phyloP scores from a whole-genome alignment of 352 stramenopile species.

The Phytophthora pinifolia region DNA sequence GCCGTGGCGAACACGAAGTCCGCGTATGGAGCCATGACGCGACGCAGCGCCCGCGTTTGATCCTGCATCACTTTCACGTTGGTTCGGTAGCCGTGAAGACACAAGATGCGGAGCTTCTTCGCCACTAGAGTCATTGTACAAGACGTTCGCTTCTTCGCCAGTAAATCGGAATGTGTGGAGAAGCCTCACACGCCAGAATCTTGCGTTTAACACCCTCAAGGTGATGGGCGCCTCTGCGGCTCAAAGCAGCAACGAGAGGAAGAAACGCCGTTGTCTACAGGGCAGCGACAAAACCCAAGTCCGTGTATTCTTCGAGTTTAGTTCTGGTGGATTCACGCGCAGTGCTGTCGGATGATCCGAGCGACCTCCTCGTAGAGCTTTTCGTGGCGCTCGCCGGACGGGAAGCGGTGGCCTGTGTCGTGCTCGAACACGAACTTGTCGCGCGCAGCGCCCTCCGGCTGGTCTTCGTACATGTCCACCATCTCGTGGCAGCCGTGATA shows the following conservation, averaged over 20 bases:
- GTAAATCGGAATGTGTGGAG: conserved; percentile 4
- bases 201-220: neutral
- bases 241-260: too few relatives aligned
- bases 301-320: neutral
- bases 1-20: conserved; percentile 57
- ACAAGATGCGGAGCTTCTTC: conserved; percentile 45
- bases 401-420: conserved; percentile 44
- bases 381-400: conserved; percentile 32
- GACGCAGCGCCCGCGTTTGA: conserved; percentile 40
- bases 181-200: neutral
- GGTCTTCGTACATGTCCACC: conserved; percentile 39
- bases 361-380: conserved; percentile 35
- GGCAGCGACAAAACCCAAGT: neutral
- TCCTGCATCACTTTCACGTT: conserved; percentile 54
- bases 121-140: neutral
- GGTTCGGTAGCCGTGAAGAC: conserved; percentile 55
- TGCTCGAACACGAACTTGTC: conserved; percentile 45
- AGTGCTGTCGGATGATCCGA: conserved; percentile 30
- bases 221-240: neutral
- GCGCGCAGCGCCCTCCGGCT: conserved; percentile 16
- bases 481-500: conserved; percentile 41
- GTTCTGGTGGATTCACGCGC: conserved; percentile 6
- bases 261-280: neutral
- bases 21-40: conserved; percentile 31
- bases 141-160: neutral